Base-by-base conservation (phyloP, 1,139 yeast genomes). In the Blastobotrys petasosporus region DNA sequence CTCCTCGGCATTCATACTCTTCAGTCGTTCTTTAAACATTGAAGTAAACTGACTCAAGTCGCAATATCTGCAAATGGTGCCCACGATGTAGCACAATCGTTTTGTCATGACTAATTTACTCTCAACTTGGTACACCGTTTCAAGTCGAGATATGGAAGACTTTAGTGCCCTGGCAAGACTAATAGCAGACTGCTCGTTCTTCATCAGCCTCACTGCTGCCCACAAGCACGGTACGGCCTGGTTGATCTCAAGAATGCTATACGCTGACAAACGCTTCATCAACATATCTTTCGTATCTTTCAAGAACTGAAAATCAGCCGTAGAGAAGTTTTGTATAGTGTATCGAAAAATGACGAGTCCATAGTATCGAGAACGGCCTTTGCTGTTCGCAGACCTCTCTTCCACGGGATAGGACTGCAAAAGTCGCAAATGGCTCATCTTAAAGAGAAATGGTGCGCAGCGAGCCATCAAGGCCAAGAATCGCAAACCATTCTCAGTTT, bases 181-280 rank as follows among this genome's bases (percentile, higher is more conserved):
- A 11, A 28, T 13, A 1, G 43, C 25, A 2, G 37, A 20, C 3
- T 31, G 11, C 11, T 40, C 41, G 17, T 13, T 34, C 13, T 40
- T 41, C 37, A 44, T 20, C 34, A 46, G 37, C 31, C 12, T 35
- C 3, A 45, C 45, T 10, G 42, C 48, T 2, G 39, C 20, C 49
- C 49, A 46, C n/a, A 46, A 31, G 16, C 49, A 46, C n/a, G 49
- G 49, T 6, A 46, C 42, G 4, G 42, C 46, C 37, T 46, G 47
- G 15, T 41, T 44, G 13, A 46, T 44, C 32, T 46, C 49, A 17
- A 35, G 39, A 35, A 44, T 40, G 10, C 41, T 23, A 28, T 44
- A 44, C 16, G 40, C 44, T 12, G 45, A 39, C 16, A 46, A 17
- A 16, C 46, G 40, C 25, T 44, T 44, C 30, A 46, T 38, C 33